Evolutionary conservation across 768 basidiomycete species (phyloP).

Genomic region (Collybiopsis luxurians): DNA sequence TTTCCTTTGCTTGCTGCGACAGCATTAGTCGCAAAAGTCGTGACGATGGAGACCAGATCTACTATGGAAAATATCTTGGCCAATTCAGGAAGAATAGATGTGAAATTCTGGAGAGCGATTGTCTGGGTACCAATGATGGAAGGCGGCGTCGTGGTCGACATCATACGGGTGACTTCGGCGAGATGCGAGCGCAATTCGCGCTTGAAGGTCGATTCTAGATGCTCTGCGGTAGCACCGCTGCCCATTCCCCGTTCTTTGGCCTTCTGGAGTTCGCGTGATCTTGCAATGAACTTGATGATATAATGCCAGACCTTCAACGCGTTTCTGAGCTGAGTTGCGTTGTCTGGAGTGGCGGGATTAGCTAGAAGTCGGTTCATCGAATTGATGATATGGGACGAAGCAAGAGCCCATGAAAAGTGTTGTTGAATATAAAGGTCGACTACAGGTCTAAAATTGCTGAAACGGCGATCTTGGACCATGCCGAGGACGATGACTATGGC

Average conservation of each 20-base stretch:
- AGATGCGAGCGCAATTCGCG: conserved; percentile 78
- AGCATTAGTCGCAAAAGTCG: conserved; percentile 78
- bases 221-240: conserved; percentile 79
- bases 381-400: conserved; percentile 80
- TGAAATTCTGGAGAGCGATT: conserved; percentile 90
- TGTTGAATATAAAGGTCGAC: conserved; percentile 90
- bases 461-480: conserved; percentile 90
- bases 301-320: conserved; percentile 97
- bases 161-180: conserved; percentile 81
- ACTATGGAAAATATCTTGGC: conserved; percentile 75
- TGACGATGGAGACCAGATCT: conserved; percentile 84
- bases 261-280: conserved; percentile 88
- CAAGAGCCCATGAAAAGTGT: conserved; percentile 80
- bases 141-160: conserved; percentile 73
- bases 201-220: conserved; percentile 83
- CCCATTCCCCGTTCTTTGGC: conserved; percentile 75
- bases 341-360: conserved; percentile 68
- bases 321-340: conserved; percentile 76
- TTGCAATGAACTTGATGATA: conserved; percentile 91
- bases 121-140: conserved; percentile 97
- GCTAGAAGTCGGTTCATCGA: conserved; percentile 83
- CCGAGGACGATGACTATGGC: conserved; percentile 89
- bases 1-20: conserved; percentile 77
- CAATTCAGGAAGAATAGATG: conserved; percentile 86
- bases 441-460: conserved; percentile 93